Percentiles rank a stretch among this genome's conserved stretches.
These are phyloP conservation scores for Thelonectria olida DNA, from an alignment of 2,329 filamentous ascomycete species.

Conservation along the genomic window DNA sequence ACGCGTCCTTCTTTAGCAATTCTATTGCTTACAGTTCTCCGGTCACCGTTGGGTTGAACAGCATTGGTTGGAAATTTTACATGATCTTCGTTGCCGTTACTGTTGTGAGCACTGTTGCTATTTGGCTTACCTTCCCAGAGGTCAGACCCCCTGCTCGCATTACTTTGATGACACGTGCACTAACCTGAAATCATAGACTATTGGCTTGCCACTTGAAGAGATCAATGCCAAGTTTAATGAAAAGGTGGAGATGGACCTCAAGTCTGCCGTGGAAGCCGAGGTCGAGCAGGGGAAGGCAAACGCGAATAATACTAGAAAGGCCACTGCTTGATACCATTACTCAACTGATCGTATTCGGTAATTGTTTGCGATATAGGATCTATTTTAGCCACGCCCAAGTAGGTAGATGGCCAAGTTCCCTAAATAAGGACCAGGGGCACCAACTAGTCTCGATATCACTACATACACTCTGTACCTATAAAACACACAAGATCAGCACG, in stretches of 20 bases:
- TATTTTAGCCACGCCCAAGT: no score
- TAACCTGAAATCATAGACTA: conserved; percentile 7
- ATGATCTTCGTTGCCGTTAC: conserved; percentile 36
- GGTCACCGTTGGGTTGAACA: conserved; percentile 27
- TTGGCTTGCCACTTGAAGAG: conserved; percentile 26
- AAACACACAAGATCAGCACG: no score
- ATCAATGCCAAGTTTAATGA: conserved; percentile 30
- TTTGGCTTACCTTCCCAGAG: conserved; percentile 35
- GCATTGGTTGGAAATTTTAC: conserved; percentile 34
- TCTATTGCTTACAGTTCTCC: conserved; percentile 29
- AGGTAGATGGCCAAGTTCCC: no score
- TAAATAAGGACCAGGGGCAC: no score
- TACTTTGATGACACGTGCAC: background rate
- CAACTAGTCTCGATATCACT: no score
- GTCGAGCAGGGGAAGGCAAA: conserved; percentile 3
- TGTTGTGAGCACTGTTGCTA: conserved; percentile 35
- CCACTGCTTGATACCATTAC: background rate
- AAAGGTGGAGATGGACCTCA: conserved; percentile 26
- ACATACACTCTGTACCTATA: no score
- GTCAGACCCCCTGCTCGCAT: background rate
- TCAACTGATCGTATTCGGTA: no score
- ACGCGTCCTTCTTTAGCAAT: conserved; percentile 21
- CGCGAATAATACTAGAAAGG: background rate
- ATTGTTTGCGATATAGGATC: no score
- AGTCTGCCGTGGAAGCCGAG: conserved; percentile 21